phyloP scores from a whole-genome alignment of 768 basidiomycete genomes.

The Suillus brevipes region DNA sequence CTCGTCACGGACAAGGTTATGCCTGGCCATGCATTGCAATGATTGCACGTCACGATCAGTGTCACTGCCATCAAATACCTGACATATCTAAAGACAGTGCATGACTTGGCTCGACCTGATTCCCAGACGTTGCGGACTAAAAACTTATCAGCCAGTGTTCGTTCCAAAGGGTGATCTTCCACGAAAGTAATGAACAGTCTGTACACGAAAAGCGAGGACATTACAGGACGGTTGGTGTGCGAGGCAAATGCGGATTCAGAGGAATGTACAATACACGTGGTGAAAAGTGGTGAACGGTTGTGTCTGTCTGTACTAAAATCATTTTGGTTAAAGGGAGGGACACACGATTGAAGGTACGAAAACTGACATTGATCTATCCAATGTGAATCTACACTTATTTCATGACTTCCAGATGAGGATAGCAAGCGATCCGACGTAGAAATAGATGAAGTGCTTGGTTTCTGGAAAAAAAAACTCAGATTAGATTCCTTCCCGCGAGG shows the following conservation, averaged over 20 bases:
- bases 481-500: not conserved
- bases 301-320: constrained; percentile 13
- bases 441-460: constrained; percentile 99
- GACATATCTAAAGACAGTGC: not conserved
- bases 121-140: not conserved
- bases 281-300: constrained; percentile 15
- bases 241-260: constrained; percentile 20
- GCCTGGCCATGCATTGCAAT: not conserved
- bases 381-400: constrained; percentile 21
- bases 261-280: constrained; percentile 26
- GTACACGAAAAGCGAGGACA: constrained; percentile 20
- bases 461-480: constrained; percentile 48
- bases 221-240: constrained; percentile 27
- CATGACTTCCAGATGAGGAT: constrained; percentile 95
- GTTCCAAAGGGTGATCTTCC: constrained; percentile 1
- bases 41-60: not conserved
- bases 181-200: constrained; percentile 5
- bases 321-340: constrained; percentile 3
- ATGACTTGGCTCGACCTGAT: not conserved
- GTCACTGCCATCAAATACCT: not conserved
- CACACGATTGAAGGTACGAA: not conserved
- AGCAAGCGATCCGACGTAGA: constrained; percentile 90
- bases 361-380: constrained; percentile 28
- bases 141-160: not conserved
- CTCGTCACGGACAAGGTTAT: not conserved